Evolutionary conservation across 2,329 filamentous ascomycete genomes (phyloP), one percentile per base, ranked within the genome.

Genomic region (Penicillium verrucosum): DNA sequence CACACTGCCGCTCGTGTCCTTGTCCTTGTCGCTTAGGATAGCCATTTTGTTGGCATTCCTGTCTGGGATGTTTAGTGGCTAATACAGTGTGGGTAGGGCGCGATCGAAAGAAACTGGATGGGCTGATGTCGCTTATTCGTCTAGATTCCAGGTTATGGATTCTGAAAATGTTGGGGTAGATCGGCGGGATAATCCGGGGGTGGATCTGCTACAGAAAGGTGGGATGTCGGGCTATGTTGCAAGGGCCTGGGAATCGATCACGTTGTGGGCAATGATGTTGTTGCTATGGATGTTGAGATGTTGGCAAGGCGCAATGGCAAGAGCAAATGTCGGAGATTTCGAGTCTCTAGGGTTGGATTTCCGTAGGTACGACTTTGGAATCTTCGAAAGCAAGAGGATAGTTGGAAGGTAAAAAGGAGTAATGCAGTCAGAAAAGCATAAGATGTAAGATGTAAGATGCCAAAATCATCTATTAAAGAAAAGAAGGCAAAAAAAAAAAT

Each of bases 1-100:
- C 18, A 62, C 61, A 18, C 54, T 56, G 27, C 47, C 52, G 40
- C 27, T 40, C 29, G 43, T 48, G 12, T 54, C 55, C 38, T 64
- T 64, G 29, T 62, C 60, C 43, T 57, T 51, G 34, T 41, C 48
- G 11, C 27, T 37, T n/a, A 53, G 27, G 29, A 57, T 37, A 32
- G 57, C 40, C 61, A 65, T 65, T 11, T 12, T 61, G 56, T 30
- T 52, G 6, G 16, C 54, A 52, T 56, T 56, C 42, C 54, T 52
- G 25, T 46, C 16, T 46, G 16, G 7, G 5, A n/a, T 23, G 5
- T 46, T 46, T 34, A 36, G 27, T 41, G 34, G 36, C 2, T 32
- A 23, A 18, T 51, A 56, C 32, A 1, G 25, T 14, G n/a, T 25
- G 23, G 14, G 30, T 29, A 18, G 2, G 30, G n/a, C 12, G 45